Conservation (phyloP, 345 rosid species). For the Eucalyptus virginea region DNA sequence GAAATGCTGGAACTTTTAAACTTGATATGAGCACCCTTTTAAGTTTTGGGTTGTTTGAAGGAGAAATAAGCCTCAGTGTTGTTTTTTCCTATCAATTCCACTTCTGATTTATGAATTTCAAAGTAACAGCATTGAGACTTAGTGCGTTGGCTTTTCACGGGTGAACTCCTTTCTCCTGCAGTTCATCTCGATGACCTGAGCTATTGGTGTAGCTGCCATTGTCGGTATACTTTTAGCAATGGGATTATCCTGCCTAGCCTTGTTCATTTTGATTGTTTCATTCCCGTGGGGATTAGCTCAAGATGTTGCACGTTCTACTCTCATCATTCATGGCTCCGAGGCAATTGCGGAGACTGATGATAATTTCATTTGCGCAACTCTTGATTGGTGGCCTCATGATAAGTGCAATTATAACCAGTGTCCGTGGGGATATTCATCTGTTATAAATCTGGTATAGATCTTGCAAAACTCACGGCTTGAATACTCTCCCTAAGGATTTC, state of each 20-base stretch:
- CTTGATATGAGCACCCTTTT: not conserved
- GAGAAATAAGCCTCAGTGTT: not conserved
- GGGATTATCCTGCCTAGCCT: constrained; percentile 16
- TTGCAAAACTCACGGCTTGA: not conserved
- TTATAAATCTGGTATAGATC: constrained; percentile 50
- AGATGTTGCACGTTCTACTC: constrained; percentile 21
- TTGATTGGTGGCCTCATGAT: constrained; percentile 99
- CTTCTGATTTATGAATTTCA: not conserved
- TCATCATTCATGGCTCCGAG: constrained; percentile 43
- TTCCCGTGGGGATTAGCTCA: constrained; percentile 34
- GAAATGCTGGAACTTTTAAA: not conserved
- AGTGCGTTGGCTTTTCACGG: not conserved
- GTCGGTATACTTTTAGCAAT: constrained; percentile 7
- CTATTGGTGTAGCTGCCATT: not conserved
- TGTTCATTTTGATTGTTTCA: constrained; percentile 22
- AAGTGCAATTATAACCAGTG: constrained; percentile 88
- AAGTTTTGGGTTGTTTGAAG: not conserved
- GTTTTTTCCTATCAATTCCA: not conserved
- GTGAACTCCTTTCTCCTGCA: not conserved
- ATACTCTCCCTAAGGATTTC: not conserved
- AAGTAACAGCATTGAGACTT: not conserved
- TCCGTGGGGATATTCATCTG: constrained; percentile 90
- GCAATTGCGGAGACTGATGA: constrained; percentile 56
- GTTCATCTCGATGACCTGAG: not conserved
- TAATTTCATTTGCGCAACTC: constrained; percentile 77